Evolutionary conservation across 495 filamentous ascomycete genomes (phyloP), one percentile per base, ranked within the genome.

Genomic region (Lichenothelia convexa): DNA sequence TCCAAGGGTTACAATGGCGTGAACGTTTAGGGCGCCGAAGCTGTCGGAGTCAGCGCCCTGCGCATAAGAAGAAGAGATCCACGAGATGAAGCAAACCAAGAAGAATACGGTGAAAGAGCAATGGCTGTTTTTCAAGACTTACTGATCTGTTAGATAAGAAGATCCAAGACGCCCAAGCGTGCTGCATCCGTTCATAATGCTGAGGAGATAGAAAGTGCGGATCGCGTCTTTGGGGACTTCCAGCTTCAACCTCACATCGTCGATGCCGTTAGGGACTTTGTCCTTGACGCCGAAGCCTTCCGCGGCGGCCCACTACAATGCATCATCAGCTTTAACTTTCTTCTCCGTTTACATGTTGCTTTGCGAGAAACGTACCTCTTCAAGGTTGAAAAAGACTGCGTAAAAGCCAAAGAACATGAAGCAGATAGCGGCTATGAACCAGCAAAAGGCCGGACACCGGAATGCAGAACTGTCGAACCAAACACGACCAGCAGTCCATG

Each of bases 371-470:
- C 46, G 30, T 41, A 50, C 51, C 38, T 60, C 60, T 36, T 61
- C 56, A 18, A 64, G 41, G 37, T 57, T 60, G 48, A 63, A 63
- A 39, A 61, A 58, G 3, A 64, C 42, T 4, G 58, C 48, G 33
- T 61, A 61, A 44, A 61, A 63, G 17, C 60, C 60, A 20, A 61
- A 43, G 46, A 61, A 63, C 5, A 62, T 40, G 26, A 55, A 56
- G 7, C 47, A 47, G 22, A 59, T 48, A 3, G 51, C 40, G 12
- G 45, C 47, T 16, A 46, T 46, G 31, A 56, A 54, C 44, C 49
- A 55, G 15, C 24, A 29, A 40, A 57, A 64, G 2, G 52, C 29
- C 3, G 26, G 33, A 35, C 53, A 49, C 6, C 31, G 32, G 34
- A 64, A 51, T 3, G 60, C 61, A 20, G 46, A 33, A 6, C 16